Evolutionary conservation across 257 asterid species (phyloP).

Genomic region (Scutellaria minor): DNA sequence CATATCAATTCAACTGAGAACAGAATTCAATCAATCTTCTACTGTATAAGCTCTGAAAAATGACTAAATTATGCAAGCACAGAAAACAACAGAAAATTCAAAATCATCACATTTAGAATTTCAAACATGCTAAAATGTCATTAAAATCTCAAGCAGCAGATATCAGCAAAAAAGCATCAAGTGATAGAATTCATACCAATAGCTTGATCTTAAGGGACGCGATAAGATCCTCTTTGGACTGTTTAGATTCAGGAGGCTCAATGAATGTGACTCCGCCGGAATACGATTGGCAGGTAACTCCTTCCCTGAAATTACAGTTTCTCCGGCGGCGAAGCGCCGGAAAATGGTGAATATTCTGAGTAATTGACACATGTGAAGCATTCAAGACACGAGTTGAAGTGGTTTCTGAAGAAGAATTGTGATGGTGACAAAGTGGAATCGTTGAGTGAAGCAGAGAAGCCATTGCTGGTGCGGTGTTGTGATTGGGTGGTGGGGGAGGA

Average conservation of each 20-base stretch:
- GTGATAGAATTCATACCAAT: constrained; percentile 50
- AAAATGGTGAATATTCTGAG: not conserved
- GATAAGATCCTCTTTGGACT: constrained; percentile 41
- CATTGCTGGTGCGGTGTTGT: constrained; percentile 46
- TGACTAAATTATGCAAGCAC: not conserved
- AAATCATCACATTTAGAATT: not conserved
- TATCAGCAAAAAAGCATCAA: not conserved
- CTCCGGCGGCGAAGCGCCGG: constrained; percentile 27
- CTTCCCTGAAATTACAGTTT: constrained; percentile 33
- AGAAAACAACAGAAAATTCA: not conserved
- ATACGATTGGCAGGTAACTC: constrained; percentile 46
- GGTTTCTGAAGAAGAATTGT: constrained; percentile 34
- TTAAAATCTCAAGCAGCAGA: not conserved
- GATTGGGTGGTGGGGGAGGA: constrained; percentile 34
- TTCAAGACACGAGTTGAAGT: constrained; percentile 17
- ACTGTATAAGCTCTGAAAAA: not conserved
- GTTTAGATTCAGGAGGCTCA: constrained; percentile 43
- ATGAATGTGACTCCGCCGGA: constrained; percentile 44
- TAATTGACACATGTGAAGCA: constrained; percentile 22
- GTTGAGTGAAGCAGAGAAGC: constrained; percentile 60
- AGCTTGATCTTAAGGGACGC: constrained; percentile 69
- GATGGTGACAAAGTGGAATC: constrained; percentile 46
- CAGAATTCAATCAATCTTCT: not conserved
- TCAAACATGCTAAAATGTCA: not conserved
- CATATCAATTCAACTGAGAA: not conserved